Evolutionary conservation across 2,329 filamentous ascomycete genomes (phyloP), one percentile per base, ranked within the genome.

Genomic region (Fusarium sp.): DNA sequence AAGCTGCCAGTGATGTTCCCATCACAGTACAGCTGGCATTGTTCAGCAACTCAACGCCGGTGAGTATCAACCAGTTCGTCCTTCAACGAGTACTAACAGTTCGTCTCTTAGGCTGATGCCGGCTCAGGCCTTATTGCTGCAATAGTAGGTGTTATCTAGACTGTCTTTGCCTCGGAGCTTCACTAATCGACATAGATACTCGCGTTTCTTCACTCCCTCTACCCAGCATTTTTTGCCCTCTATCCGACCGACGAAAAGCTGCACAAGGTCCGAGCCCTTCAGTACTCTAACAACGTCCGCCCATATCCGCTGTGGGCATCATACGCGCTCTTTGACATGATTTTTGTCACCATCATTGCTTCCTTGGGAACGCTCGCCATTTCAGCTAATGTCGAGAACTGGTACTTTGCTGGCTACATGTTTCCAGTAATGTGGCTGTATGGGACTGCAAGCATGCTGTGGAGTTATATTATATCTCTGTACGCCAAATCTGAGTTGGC

Each of bases 351-450:
- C 17, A 7, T 36, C 12, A 26, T 56, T 6, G 48, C 44, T 28
- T 24, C 39, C 1, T 14, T 44, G 5, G 54, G 38, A 11, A 43
- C 47, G 12, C 40, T 57, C 2, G 38, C 51, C 11, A 38, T 56
- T 42, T 45, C 44, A 2, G 44, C 53, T 24, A 28, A 42, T 20
- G 40, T 46, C 4, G 21, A 39, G 14, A 39, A 49, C 10, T 56
- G 53, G 53, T 56, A 56, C 15, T 46, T 34, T 36, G 26, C 40
- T 15, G 53, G 48, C 44, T 56, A 56, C n/a, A 36, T 56, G 44
- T 50, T 56, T 7, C 40, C 53, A 3, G 23, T 43, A 3, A 7
- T 56, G 4, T 46, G 48, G 24, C 53, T 56, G 5, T 56, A 56
- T 15, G 53, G 53, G 21, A 43, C 50, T 6, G 21, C 53, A 9